phyloP scores from a whole-genome alignment of 768 basidiomycete genomes.

The Suillus paluster region DNA sequence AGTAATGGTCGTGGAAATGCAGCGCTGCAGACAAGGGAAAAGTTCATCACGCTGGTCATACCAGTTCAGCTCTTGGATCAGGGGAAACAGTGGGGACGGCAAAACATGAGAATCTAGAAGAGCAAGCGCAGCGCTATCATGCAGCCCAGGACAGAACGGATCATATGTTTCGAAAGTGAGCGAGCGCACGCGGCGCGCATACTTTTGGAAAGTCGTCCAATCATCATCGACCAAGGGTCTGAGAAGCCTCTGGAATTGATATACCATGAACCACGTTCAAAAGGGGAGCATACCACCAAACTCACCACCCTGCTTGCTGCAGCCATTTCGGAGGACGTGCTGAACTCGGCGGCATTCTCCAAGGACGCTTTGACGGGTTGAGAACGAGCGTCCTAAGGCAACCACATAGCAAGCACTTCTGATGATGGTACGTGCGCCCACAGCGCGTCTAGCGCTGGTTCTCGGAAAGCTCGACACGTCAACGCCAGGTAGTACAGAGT shows the following conservation, averaged over 20 bases:
- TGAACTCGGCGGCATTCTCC: no score
- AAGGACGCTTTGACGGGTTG: background rate
- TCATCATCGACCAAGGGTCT: background rate
- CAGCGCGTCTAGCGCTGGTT: background rate
- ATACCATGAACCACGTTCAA: background rate
- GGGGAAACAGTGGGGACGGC: background rate
- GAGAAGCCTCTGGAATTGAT: background rate
- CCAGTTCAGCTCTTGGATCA: background rate
- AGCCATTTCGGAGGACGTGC: no score
- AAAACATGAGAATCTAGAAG: background rate
- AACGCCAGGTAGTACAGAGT: background rate
- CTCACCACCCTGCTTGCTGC: background rate
- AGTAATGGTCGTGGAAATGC: background rate
- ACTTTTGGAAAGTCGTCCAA: background rate
- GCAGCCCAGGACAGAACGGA: background rate
- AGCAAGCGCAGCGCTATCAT: background rate
- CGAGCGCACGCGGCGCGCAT: background rate
- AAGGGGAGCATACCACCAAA: background rate
- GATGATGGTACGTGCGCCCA: background rate
- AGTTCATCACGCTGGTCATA: background rate
- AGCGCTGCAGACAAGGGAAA: background rate
- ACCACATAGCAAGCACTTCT: background rate
- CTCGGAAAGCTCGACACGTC: background rate
- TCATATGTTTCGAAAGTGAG: background rate
- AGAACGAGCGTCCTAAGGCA: conserved; percentile 4